Conservation (phyloP, 108 stramenopile genomes). For the Nitzschia palea region DNA sequence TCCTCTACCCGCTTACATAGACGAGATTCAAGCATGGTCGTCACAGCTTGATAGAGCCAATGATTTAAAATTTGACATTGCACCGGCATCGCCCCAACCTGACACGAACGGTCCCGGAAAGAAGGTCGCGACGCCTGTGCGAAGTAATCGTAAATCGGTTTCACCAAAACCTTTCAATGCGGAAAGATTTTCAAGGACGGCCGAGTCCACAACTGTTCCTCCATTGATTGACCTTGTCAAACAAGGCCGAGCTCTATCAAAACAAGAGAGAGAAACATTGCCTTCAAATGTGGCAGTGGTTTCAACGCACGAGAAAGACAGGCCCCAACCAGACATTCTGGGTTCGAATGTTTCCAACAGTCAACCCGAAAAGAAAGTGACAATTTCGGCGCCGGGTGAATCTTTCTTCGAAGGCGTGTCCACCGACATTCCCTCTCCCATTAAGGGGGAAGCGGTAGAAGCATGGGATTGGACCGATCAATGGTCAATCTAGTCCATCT, state of each 20-base stretch:
- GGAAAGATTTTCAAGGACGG: neutral
- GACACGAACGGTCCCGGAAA: neutral
- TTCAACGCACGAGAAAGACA: neutral
- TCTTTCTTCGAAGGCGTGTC: slow-evolving; percentile 6
- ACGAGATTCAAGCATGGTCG: neutral
- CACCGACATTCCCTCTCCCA: slow-evolving; percentile 25
- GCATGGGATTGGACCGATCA: slow-evolving; percentile 35
- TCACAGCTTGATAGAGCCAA: neutral
- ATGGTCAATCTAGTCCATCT: slow-evolving; percentile 11
- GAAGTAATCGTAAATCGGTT: no score
- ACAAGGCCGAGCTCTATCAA: neutral
- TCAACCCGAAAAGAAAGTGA: neutral
- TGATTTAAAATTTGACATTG: neutral
- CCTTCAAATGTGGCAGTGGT: neutral
- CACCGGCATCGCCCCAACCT: neutral
- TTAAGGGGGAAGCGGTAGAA: slow-evolving; percentile 3
- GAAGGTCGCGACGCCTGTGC: no score
- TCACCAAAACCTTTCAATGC: no score
- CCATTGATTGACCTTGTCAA: neutral
- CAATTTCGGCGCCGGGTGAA: neutral
- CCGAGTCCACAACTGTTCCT: neutral
- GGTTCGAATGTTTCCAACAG: neutral
- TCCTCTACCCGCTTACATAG: neutral
- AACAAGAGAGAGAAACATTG: slow-evolving; percentile 6
- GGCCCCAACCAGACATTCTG: neutral